Evolutionary conservation across 805 yeast species (phyloP), one percentile per base, ranked within the genome.

Genomic region (Ogataea siamensis): DNA sequence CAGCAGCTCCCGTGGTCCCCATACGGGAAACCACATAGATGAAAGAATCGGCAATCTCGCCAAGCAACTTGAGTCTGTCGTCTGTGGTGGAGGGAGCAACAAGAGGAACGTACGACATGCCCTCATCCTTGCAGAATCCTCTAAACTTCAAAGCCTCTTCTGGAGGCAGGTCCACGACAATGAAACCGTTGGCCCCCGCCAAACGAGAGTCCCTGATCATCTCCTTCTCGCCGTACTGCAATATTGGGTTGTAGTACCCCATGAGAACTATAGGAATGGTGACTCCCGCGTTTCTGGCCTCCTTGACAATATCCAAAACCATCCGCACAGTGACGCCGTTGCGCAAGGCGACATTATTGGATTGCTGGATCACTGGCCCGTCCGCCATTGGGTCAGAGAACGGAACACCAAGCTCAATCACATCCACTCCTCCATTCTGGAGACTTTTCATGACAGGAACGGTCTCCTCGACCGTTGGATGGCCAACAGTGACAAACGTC

Each of bases 381-480:
- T 93, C 99, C 22, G 98, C 99, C 60, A 93, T 88, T 25, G 99
- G 99, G 61, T 93, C 99, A 15, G 96, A 83, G 62, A 93, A 93
- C 32, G 99, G 99, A 60, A 93, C 67, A 46, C 99, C 99, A 32
- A 93, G 67, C 66, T 93, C 99, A 51, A 93, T 87, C 45, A 93
- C 75, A 58, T 93, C 98, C 25, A 85, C 94, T 40, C 99, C 99
- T 49, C 96, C 97, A 19, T 76, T 85, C 68, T 93, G 98, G 67
- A 93, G 77, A 15, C 93, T 91, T 59, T 80, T 76, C 61, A 93
- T 60, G 46, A 89, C 76, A 6, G 95, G 94, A 34, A 93, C 70
- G 1, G 99, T 89, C 47, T 85, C 96, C 39, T 82, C 94, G 38
- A 84, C 64, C 12, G 87, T 73, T 37, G 99, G 99, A 66, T 70